Evolutionary conservation across 768 basidiomycete species (phyloP).

Genomic region (Amylocystis lapponica): DNA sequence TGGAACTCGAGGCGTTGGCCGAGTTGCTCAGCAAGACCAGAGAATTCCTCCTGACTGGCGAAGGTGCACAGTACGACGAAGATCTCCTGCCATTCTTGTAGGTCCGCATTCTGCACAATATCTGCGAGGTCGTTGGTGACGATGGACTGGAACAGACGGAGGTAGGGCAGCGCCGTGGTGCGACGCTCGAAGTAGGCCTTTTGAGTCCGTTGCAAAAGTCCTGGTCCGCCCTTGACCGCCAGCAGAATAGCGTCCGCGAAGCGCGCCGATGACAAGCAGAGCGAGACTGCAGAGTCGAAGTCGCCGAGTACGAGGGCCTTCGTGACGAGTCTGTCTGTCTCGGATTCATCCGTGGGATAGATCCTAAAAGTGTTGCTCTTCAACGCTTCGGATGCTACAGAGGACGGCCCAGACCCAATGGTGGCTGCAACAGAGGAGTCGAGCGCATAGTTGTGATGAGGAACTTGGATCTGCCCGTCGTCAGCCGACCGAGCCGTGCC

Average conservation of each 20-base stretch:
- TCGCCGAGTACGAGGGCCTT: slow-evolving; percentile 95
- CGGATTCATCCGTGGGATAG: slow-evolving; percentile 81
- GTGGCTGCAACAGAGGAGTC: slow-evolving; percentile 96
- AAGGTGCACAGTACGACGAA: slow-evolving; percentile 97
- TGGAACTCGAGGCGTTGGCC: slow-evolving; percentile 88
- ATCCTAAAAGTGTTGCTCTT: slow-evolving; percentile 87
- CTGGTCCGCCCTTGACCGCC: slow-evolving; percentile 85
- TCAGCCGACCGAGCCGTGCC: slow-evolving; percentile 43
- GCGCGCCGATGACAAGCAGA: slow-evolving; percentile 84
- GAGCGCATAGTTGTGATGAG: slow-evolving; percentile 71
- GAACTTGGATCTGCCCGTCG: slow-evolving; percentile 49
- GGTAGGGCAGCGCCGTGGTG: slow-evolving; percentile 72
- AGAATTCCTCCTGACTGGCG: slow-evolving; percentile 78
- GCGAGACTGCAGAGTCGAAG: slow-evolving; percentile 84
- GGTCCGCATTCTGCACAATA: slow-evolving; percentile 93
- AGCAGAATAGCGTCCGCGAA: slow-evolving; percentile 94
- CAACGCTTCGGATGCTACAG: slow-evolving; percentile 64
- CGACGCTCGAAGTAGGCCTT: slow-evolving; percentile 89
- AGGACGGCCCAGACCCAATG: slow-evolving; percentile 85
- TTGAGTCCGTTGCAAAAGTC: slow-evolving; percentile 82
- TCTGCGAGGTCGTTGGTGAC: slow-evolving; percentile 89
- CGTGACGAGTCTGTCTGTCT: slow-evolving; percentile 83
- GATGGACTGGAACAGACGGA: slow-evolving; percentile 92
- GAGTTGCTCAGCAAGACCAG: slow-evolving; percentile 84
- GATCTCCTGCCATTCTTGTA: slow-evolving; percentile 93